Percentiles rank a stretch among this genome's conserved stretches.
Conservation (phyloP, 345 rosid genomes). For the Populus simonii region DNA sequence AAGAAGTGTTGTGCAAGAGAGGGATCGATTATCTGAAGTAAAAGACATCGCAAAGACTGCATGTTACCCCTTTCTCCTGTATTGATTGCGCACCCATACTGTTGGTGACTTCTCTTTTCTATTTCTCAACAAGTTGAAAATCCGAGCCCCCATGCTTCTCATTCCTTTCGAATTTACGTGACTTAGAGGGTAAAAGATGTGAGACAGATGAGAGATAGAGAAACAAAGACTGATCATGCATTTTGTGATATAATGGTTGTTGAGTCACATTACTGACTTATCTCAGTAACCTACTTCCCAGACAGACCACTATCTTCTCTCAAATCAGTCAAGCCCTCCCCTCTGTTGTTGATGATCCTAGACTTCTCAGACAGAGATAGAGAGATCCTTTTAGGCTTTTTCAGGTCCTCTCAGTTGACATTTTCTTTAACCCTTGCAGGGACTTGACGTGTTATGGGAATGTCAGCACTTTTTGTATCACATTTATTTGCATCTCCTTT, state of each 20-base stretch:
- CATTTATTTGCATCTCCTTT: constrained; percentile 18
- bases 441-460: constrained; percentile 32
- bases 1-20: constrained; percentile 25
- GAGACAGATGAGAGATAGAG: constrained; percentile 20
- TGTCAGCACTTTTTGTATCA: constrained; percentile 23
- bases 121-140: constrained; percentile 4
- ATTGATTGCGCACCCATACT: constrained; percentile 16
- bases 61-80: constrained; percentile 10
- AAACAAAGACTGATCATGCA: background rate
- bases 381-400: background rate
- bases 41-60: constrained; percentile 30
- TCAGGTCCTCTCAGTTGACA: constrained; percentile 12
- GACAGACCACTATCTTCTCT: constrained; percentile 16
- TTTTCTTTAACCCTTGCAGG: constrained; percentile 17
- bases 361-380: background rate
- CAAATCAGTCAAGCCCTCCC: constrained; percentile 24
- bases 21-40: constrained; percentile 26
- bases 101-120: background rate
- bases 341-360: constrained; percentile 2
- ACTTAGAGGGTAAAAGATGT: constrained; percentile 40
- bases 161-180: constrained; percentile 37
- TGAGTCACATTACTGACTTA: constrained; percentile 23
- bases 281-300: constrained; percentile 16
- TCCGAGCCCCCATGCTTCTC: constrained; percentile 28
- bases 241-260: background rate